Evolutionary conservation across 768 basidiomycete species (phyloP).

Genomic region (Cubamyces sp.): DNA sequence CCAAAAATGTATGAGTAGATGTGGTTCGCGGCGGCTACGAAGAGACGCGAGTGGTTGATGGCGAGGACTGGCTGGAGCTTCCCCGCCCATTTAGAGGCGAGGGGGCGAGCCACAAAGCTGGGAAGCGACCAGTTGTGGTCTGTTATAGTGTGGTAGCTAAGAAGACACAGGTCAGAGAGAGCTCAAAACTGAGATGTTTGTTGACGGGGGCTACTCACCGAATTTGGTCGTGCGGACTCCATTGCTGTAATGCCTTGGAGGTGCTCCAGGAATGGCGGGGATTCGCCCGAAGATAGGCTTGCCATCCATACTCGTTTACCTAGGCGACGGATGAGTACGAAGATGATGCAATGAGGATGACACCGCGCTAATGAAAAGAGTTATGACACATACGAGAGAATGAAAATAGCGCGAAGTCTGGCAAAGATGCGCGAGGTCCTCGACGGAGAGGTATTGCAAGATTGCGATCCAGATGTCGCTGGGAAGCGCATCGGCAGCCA

Average conservation of each 20-base stretch:
- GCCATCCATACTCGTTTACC: constrained; percentile 70
- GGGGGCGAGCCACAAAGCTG: constrained; percentile 64
- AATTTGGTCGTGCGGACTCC: constrained; percentile 49
- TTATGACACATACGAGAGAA: constrained; percentile 45
- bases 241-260: constrained; percentile 44
- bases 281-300: constrained; percentile 51
- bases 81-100: constrained; percentile 60
- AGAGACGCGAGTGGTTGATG: constrained; percentile 54
- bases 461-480: constrained; percentile 60
- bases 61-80: constrained; percentile 62
- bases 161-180: too few relatives aligned
- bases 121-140: constrained; percentile 57
- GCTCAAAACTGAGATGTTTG: too few relatives aligned
- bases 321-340: constrained; percentile 33
- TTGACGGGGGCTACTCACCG: constrained; percentile 28
- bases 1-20: constrained; percentile 64
- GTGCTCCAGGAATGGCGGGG: constrained; percentile 60
- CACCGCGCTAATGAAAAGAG: too few relatives aligned
- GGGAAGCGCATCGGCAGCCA: constrained; percentile 43
- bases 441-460: constrained; percentile 47
- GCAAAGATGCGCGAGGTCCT: constrained; percentile 47
- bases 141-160: constrained; percentile 51
- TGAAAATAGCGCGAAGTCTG: constrained; percentile 41
- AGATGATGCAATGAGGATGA: constrained; percentile 5
- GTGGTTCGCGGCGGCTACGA: constrained; percentile 61